These are phyloP conservation scores for Phytophthora meadii DNA, from an alignment of 352 stramenopile species.

Conservation along the genomic window DNA sequence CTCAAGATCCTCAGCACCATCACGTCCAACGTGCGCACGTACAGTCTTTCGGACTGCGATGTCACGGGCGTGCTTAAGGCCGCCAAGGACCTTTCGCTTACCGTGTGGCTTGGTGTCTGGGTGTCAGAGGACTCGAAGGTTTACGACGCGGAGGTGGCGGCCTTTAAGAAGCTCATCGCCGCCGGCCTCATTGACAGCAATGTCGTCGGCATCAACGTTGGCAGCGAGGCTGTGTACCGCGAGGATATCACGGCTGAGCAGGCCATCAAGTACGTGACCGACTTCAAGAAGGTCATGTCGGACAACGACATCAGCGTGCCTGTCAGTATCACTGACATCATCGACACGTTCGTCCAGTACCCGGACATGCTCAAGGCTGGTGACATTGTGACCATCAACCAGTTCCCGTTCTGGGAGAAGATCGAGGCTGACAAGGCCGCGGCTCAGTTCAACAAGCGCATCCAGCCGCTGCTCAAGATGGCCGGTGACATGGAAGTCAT, in stretches of 20 bases:
- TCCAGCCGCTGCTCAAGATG: conserved; percentile 71
- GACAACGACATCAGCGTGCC: conserved; percentile 63
- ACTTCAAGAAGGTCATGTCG: conserved; percentile 78
- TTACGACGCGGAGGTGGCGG: conserved; percentile 70
- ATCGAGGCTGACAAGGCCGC: conserved; percentile 60
- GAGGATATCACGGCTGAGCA: conserved; percentile 74
- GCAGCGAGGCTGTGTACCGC: conserved; percentile 84
- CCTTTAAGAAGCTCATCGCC: conserved; percentile 67
- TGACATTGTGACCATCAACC: conserved; percentile 86
- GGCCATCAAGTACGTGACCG: conserved; percentile 72
- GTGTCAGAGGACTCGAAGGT: conserved; percentile 69
- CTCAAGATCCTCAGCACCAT: conserved; percentile 71
- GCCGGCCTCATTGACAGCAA: conserved; percentile 76
- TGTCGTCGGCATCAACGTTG: conserved; percentile 87
- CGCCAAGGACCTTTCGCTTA: conserved; percentile 74
- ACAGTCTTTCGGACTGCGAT: conserved; percentile 82
- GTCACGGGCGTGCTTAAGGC: conserved; percentile 68
- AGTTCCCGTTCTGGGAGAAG: conserved; percentile 89
- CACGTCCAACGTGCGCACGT: conserved; percentile 83
- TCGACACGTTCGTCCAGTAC: conserved; percentile 80
- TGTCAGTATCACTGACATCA: conserved; percentile 84
- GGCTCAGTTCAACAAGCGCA: conserved; percentile 76
- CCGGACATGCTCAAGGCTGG: conserved; percentile 76
- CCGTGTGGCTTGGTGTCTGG: conserved; percentile 87
- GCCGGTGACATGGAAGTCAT: conserved; percentile 76